A percentile compares a stretch with the other conserved stretches of the same genome.
phyloP scores from a whole-genome alignment of 2,329 filamentous ascomycete species.

The Aspergillus caelatus region DNA sequence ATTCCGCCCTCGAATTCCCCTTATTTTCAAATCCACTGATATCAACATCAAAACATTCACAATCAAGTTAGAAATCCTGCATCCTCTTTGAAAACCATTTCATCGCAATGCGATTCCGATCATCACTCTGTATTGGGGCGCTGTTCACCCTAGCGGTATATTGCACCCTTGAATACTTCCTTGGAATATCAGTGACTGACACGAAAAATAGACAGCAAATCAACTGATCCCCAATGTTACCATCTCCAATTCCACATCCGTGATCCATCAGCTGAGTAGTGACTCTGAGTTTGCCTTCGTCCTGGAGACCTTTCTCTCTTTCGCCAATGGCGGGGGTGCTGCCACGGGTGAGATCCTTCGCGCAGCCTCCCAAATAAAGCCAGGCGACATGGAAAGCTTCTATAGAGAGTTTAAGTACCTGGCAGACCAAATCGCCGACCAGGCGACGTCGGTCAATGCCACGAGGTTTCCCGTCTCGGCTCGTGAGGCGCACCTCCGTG shows the following conservation, averaged over 20 bases:
- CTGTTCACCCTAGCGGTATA: not conserved
- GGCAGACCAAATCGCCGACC: not conserved
- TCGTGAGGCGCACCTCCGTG: not conserved
- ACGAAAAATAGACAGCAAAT: not conserved
- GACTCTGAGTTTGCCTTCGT: not conserved
- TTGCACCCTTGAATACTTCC: not conserved
- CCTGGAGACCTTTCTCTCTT: not conserved
- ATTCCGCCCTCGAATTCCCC: not conserved
- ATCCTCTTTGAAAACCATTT: not conserved
- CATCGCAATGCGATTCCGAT: not conserved
- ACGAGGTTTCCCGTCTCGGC: not conserved
- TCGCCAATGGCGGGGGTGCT: not conserved
- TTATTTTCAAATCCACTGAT: not conserved
- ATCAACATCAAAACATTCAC: not conserved
- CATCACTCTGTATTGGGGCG: not conserved
- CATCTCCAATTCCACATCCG: not conserved
- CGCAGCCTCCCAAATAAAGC: not conserved
- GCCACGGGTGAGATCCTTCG: not conserved
- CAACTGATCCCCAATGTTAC: not conserved
- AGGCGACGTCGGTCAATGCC: not conserved
- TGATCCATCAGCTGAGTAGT: not conserved
- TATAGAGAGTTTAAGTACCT: not conserved
- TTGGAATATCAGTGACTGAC: not conserved
- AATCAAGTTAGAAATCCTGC: rapidly evolving
- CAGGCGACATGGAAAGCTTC: not conserved